Percentiles rank a stretch among this genome's conserved stretches.
These are phyloP conservation scores for Pseudomassariella vexata DNA, from an alignment of 2,329 filamentous ascomycete genomes.

Conservation along the genomic window DNA sequence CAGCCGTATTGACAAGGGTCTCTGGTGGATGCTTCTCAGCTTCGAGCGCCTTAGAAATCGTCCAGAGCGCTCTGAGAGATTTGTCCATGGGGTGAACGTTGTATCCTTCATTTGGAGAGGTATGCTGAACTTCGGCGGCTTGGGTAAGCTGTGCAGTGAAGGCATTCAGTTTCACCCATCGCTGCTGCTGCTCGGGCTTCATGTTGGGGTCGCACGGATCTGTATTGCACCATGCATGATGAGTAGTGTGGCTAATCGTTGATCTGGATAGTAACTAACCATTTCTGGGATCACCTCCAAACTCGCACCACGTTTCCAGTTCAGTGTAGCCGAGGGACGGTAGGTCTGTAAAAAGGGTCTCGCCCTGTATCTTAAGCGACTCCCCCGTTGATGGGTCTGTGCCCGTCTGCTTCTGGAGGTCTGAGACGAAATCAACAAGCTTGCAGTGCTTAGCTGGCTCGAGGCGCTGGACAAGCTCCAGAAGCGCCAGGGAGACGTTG, in stretches of 20 bases:
- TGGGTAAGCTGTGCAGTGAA: constrained; percentile 2
- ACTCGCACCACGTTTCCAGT: constrained; percentile 1
- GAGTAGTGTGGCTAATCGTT: too few species aligned
- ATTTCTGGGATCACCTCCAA: background rate
- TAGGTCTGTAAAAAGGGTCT: background rate
- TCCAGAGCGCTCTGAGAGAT: background rate
- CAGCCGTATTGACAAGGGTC: background rate
- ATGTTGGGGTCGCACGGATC: constrained; percentile 1
- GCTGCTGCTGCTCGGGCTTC: background rate
- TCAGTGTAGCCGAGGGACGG: constrained; percentile 3
- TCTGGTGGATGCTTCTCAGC: background rate
- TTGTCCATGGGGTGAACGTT: background rate
- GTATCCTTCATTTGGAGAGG: too few species aligned
- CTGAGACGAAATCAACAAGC: background rate
- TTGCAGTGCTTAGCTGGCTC: background rate
- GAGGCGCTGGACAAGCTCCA: constrained; percentile 1
- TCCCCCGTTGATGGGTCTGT: background rate
- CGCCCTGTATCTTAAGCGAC: background rate
- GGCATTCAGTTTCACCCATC: constrained; percentile 1
- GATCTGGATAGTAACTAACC: too few species aligned
- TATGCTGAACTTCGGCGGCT: background rate
- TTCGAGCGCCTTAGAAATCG: background rate
- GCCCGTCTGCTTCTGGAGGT: background rate
- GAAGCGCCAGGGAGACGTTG: background rate
- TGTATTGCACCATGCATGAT: too few species aligned